Conservation (phyloP, 495 filamentous ascomycete species). For the Penicillium paradoxum region DNA sequence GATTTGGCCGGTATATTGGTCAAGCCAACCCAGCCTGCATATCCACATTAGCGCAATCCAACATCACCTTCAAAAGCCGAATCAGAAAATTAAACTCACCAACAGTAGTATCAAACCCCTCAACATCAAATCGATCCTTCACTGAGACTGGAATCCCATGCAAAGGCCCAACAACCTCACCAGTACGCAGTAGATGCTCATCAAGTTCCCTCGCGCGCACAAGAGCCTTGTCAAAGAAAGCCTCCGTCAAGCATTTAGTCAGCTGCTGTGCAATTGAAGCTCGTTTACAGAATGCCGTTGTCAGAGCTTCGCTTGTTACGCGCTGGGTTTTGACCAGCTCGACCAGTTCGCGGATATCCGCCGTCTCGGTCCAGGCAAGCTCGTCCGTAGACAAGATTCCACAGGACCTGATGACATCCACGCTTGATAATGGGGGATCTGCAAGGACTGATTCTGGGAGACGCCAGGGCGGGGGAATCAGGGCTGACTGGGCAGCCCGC, state of each 20-base stretch:
- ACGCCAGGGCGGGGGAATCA: conserved; percentile 24
- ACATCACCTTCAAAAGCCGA: background rate
- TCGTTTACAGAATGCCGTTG: conserved; percentile 54
- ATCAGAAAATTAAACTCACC: conserved; percentile 15
- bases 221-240: conserved; percentile 49
- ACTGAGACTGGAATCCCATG: conserved; percentile 63
- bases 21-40: conserved; percentile 28
- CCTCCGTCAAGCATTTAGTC: conserved; percentile 58
- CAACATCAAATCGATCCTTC: conserved; percentile 59
- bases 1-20: conserved; percentile 23
- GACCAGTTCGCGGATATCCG: conserved; percentile 37
- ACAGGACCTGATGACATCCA: conserved; percentile 20
- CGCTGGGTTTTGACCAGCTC: conserved; percentile 6
- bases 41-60: background rate
- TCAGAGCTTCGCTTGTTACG: conserved; percentile 26
- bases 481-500: conserved; percentile 14
- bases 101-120: conserved; percentile 43
- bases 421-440: conserved; percentile 9
- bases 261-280: conserved; percentile 52
- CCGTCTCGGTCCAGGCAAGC: conserved; percentile 45
- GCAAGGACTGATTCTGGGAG: conserved; percentile 5
- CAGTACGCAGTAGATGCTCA: conserved; percentile 27
- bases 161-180: conserved; percentile 51
- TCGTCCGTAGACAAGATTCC: conserved; percentile 42
- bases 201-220: conserved; percentile 34